Base-by-base conservation (phyloP, 192 early-diverging fungal genomes). In the Backusella tuberculispora region DNA sequence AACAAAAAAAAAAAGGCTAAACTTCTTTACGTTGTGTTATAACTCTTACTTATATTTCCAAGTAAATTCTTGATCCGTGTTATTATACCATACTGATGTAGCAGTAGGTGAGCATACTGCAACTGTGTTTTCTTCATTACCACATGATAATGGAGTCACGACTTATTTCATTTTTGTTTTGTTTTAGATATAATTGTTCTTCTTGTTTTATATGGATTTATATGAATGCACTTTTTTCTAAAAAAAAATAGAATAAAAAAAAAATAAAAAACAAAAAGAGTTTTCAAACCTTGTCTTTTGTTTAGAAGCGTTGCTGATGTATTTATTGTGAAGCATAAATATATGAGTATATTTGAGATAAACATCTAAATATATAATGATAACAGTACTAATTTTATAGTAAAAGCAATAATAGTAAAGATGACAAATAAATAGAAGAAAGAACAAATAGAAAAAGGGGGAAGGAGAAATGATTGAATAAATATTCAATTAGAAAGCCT, bases 1-100 rank as follows among this genome's bases (percentile, higher is more conserved):
- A 50, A 19, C 48, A 34, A 34, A 34, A 34, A 34, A 34, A 34
- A 34, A 34, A 34, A 34, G 29, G 29, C 29, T 19, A 50, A 50
- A n/a, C n/a, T 41, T 66, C 6, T 43, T 41, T 19, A 41, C 17
- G 46, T 6, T 24, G 19, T 24, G 24, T 24, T 0, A 56, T 10
- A 4, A 56, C 26, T 56, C 66, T 80, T 80, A 80, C 79, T 80
- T 74, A 47, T 76, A 80, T 24, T 80, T 80, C 79, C 79, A 80
- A 43, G 53, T 66, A 43, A 80, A 60, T 65, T 72, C 71, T 63
- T 80, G 66, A 46, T 68, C 50, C 15, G 79, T 80, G 19, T 53
- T 48, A 41, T 80, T 80, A 29, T 80, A 74, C 74, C 75, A 80
- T 14, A 67, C 38, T 15, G 69, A 63, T 42, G 42, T n/a, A 40